Conservation (phyloP, 495 filamentous ascomycete species). For the Filosporella fistucella region DNA sequence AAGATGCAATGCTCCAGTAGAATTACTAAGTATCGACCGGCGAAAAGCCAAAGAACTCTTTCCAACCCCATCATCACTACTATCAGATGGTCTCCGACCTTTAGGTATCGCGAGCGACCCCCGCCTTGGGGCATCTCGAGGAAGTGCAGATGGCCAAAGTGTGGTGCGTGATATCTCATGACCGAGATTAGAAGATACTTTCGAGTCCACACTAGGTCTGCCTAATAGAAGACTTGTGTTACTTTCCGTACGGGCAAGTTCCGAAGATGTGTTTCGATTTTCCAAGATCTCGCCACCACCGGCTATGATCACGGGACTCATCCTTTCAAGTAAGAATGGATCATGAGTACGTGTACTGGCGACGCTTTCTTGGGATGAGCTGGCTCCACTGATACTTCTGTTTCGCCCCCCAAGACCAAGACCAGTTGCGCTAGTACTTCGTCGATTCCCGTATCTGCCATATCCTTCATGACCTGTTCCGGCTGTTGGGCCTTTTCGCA, state of each 20-base stretch:
- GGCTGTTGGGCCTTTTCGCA: slow-evolving; percentile 78
- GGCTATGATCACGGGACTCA: slow-evolving; percentile 83
- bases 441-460: slow-evolving; percentile 61
- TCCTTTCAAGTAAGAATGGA: slow-evolving; percentile 61
- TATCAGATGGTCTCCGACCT: slow-evolving; percentile 39
- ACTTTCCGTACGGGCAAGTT: slow-evolving; percentile 58
- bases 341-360: slow-evolving; percentile 37
- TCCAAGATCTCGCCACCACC: slow-evolving; percentile 66
- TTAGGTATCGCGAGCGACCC: slow-evolving; percentile 13
- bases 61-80: slow-evolving; percentile 42
- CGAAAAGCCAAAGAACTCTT: slow-evolving; percentile 42
- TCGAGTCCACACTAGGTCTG: slow-evolving; percentile 47
- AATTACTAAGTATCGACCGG: slow-evolving; percentile 40
- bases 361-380: slow-evolving; percentile 43
- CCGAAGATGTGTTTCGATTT: slow-evolving; percentile 48
- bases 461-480: slow-evolving; percentile 98
- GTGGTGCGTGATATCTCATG: slow-evolving; percentile 29
- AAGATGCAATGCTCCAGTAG: slow-evolving; percentile 9
- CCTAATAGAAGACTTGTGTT: slow-evolving; percentile 49
- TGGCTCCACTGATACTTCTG: slow-evolving; percentile 34
- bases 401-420: slow-evolving; percentile 34
- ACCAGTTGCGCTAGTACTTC: slow-evolving; percentile 49
- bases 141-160: slow-evolving; percentile 48
- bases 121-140: slow-evolving; percentile 19
- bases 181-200: slow-evolving; percentile 31